Base-by-base conservation (phyloP, 202 grass and related monocot species). In the Dendrocalamus latiflorus region DNA sequence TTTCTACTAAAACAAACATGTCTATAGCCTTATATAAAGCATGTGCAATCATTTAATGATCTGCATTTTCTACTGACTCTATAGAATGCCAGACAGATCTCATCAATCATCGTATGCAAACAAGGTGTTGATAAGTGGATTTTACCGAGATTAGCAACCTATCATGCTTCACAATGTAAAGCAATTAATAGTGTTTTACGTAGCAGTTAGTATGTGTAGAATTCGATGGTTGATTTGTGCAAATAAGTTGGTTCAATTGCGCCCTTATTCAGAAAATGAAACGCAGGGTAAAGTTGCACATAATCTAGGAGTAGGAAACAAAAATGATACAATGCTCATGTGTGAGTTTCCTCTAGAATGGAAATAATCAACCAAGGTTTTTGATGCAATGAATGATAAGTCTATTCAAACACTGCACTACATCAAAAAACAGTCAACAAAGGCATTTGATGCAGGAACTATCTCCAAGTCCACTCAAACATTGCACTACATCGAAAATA, bases 11-110 rank as follows among this genome's bases (percentile, higher is more conserved):
- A 71, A 42, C 24, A 79, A 74, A 39, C 60, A 68, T 57, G 8
- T 70, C 55, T 45, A 54, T 0, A 77, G 25, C 30, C 21, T 24
- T 45, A 21, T 9, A 37, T 75, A 15, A 69, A 62, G 22, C 55
- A 89, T 69, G 77, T 42, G 8, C 17, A 60, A 53, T 47, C 30
- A 41, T 70, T 26, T 61, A 80, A 44, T 64, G 56, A 69, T 6
- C 8, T 48, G 1, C 22, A 50, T 73, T 55, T 25, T 77, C 26
- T 76, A 72, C 30, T 57, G 17, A 43, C 42, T 50, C 41, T 43
- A 77, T 17, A 20, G 65, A 82, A 82, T 20, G 12, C 14, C 12
- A 72, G 79, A 51, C 18, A 20, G 51, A 75, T 68, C 18, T 70
- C 42, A 60, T 50, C 39, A n/a, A 3, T 65, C 38, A 72, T 57